Base-by-base conservation (phyloP, 768 basidiomycete genomes). In the Podaxis mareebaensis region DNA sequence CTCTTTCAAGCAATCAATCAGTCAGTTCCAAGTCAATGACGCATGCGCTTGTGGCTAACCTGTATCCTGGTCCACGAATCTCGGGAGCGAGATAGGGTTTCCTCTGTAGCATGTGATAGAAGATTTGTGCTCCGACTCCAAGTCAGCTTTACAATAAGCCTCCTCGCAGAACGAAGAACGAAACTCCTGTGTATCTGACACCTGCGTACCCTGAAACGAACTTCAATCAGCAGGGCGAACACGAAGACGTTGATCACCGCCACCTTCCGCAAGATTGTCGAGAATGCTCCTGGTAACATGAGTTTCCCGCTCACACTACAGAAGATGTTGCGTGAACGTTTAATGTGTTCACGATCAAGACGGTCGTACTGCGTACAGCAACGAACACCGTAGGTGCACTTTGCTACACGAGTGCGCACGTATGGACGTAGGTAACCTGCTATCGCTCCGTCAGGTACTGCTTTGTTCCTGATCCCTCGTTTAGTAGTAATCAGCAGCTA, bases 401-500 rank as follows among this genome's bases (percentile, higher is more conserved):
- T 65, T 20, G 69, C 61, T 5, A 68, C 48, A 3, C 69, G 63
- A 7, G 60, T 40, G 4, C 54, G 36, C 5, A 68, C 66, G n/a
- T 55, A 40, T 10, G 67, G 66, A 20, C 67, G 65, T 12, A 72
- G 51, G 36, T 66, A 65, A 26, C 61, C 68, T 3, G 66, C 67
- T 17, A 69, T 60, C 1, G 71, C 71, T 0, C 71, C 71, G 38
- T 72, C 71, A 1, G 71, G 65, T 6, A 72, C 71, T 36, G 70
- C 71, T 58, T 72, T 72, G 42, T 69, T 70, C 54, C 71, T 72
- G 46, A 4, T 4, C 1, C 22, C n/a, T 4, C 22, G 4, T 7
- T 51, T 24, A 51, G 48, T 44, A n/a, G n/a, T 44, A 44, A 17
- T 3, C 15, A 6, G 42, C 28, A 30, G 28, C 6, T 30, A n/a